Conservation (phyloP, 495 filamentous ascomycete genomes). For the Neurospora hispaniola region DNA sequence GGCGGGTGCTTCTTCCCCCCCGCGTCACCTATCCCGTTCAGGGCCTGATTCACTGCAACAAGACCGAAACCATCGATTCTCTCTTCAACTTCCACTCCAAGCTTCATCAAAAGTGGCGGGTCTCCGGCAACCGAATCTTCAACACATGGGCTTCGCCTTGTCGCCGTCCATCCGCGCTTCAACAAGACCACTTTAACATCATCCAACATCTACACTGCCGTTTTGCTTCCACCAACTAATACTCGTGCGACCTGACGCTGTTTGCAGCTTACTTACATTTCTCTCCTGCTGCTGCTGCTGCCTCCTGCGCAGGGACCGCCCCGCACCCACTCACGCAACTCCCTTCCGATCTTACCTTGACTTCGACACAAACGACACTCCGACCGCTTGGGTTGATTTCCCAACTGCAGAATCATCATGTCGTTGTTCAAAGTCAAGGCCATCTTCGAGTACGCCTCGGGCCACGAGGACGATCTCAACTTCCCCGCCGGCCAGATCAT, state of each 20-base stretch:
- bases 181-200: not conserved
- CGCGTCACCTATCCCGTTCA: not conserved
- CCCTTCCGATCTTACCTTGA: slow-evolving; percentile 1
- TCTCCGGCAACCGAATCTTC: not conserved
- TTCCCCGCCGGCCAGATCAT: slow-evolving; percentile 82
- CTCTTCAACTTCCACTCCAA: not conserved
- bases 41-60: not conserved
- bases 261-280: too few species aligned
- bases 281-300: not conserved
- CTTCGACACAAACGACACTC: not conserved
- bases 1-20: not conserved
- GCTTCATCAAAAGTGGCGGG: not conserved
- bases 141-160: not conserved
- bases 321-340: slow-evolving; percentile 9
- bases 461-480: slow-evolving; percentile 86
- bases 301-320: slow-evolving; percentile 1
- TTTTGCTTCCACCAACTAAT: not conserved
- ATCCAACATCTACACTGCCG: not conserved
- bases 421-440: slow-evolving; percentile 84
- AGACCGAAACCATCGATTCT: not conserved
- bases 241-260: not conserved
- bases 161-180: not conserved
- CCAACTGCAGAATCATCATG: slow-evolving; percentile 44
- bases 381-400: not conserved
- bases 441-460: slow-evolving; percentile 82